Base-by-base conservation (phyloP, 2,329 filamentous ascomycete genomes). In the Westerdykella aurantiaca region DNA sequence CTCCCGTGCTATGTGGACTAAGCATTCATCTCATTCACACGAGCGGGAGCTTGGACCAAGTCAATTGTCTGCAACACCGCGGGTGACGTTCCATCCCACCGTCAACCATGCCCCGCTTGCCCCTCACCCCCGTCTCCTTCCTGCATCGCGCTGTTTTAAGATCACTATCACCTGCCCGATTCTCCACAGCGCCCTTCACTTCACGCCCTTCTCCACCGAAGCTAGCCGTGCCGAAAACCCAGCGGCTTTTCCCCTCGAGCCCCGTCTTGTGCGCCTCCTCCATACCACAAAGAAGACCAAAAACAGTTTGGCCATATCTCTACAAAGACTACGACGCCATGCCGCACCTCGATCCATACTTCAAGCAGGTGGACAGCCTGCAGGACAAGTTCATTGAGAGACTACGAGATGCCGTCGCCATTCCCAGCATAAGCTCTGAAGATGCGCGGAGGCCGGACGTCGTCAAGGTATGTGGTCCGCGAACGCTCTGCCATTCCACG, bases 401-500 rank as follows among this genome's bases (percentile, higher is more conserved):
- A 57, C 81, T 98, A 48, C 80, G 87, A 63, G 82, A 90, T 70
- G 93, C 93, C 43, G 93, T 98, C 47, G 91, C 90, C 41, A 98
- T 98, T 60, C 93, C 93, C 16, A 98, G 93, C 51, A 79, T 98
- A 66, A 97, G 91, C 29, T 87, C 91, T 38, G 90, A 96, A 51
- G 88, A 93, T 63, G 84, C 85, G 56, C 84, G 88, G 63, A 83
- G 93, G 47, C 83, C 83, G 43, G 90, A 98, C 77, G 93, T 98
- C 50, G 82, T 98, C 63, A 88, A 85, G 69, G 79, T 80, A 65
- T 45, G 18, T 34, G 33, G 22, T 22, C 7, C 11, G 11, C 38
- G 2, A 2, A 23, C 21, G 9, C 18, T 18, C 25, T 38, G 37
- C 38, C 16, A 21, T 31, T 16, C 34, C 12, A 14, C 31, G 21